Conservation (phyloP, 192 early-diverging fungal species). For the Cladochytrium replicatum region DNA sequence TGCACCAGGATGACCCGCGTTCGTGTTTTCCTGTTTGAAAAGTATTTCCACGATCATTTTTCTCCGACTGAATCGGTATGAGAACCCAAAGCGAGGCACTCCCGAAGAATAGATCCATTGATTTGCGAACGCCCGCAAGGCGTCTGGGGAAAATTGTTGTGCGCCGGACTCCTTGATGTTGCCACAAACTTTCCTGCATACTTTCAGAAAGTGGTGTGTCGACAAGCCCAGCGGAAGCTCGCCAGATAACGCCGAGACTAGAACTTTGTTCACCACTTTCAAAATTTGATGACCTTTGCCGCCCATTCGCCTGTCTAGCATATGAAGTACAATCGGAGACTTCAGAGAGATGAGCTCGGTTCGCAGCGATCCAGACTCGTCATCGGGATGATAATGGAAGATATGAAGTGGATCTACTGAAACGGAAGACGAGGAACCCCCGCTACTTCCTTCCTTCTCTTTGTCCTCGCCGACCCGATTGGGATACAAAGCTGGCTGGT, state of each 20-base stretch:
- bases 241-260: conserved; percentile 53
- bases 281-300: conserved; percentile 61
- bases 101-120: conserved; percentile 93
- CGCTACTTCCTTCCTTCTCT: conserved; percentile 14
- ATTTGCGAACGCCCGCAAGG: conserved; percentile 69
- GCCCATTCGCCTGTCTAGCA: conserved; percentile 75
- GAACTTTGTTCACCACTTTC: conserved; percentile 71
- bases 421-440: not conserved
- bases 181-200: conserved; percentile 79
- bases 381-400: conserved; percentile 33
- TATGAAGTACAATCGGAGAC: conserved; percentile 78
- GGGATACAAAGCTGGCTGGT: conserved; percentile 78
- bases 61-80: conserved; percentile 85
- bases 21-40: conserved; percentile 35
- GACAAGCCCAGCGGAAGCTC: conserved; percentile 36
- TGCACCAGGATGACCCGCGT: conserved; percentile 28
- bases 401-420: conserved; percentile 24
- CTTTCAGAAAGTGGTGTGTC: conserved; percentile 53
- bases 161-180: no score
- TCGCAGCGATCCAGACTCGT: conserved; percentile 31
- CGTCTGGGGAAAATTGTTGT: conserved; percentile 32
- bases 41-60: conserved; percentile 89
- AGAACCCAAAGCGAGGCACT: conserved; percentile 76
- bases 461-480: no score
- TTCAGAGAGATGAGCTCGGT: conserved; percentile 75